Percentiles rank a stretch among this genome's conserved stretches.
Conservation (phyloP, 2,329 filamentous ascomycete species). For the Sporothrix luriei region DNA sequence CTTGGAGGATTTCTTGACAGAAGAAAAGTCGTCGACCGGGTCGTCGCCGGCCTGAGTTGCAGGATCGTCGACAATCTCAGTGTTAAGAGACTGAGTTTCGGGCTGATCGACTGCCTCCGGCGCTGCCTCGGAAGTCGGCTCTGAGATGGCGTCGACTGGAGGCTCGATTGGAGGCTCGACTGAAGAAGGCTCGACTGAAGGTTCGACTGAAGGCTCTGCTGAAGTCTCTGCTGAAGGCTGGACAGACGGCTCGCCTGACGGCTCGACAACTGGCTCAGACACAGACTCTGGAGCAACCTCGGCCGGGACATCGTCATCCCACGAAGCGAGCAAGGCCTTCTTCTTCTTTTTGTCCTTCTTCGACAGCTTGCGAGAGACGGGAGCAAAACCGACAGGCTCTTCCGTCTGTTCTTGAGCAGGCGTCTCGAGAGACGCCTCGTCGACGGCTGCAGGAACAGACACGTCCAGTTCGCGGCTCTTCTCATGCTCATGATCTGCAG, state of each 20-base stretch:
- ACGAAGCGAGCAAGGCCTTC: neutral
- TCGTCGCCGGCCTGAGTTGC: neutral
- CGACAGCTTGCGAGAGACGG: conserved; percentile 23
- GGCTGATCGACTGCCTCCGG: neutral
- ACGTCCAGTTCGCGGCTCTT: neutral
- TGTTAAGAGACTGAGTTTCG: neutral
- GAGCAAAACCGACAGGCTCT: neutral
- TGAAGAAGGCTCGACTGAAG: too few relatives aligned
- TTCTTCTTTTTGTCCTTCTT: conserved; percentile 33
- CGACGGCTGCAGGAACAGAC: neutral
- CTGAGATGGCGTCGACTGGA: too few relatives aligned
- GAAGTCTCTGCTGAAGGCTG: too few relatives aligned
- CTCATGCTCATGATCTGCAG: neutral
- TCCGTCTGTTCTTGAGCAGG: neutral
- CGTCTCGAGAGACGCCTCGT: neutral
- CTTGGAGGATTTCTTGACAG: conserved; percentile 19
- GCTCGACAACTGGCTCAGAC: neutral
- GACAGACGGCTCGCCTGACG: too few relatives aligned
- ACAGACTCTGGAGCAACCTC: neutral
- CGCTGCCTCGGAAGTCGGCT: neutral
- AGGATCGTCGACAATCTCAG: neutral
- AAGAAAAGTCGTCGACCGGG: neutral
- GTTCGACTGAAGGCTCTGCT: too few relatives aligned
- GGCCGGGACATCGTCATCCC: conserved; percentile 20
- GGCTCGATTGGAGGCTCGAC: too few relatives aligned